A percentile compares a stretch with the other conserved stretches of the same genome.
Evolutionary conservation across 257 asterid genomes (phyloP).

Genomic region (Osmanthus fragrans): DNA sequence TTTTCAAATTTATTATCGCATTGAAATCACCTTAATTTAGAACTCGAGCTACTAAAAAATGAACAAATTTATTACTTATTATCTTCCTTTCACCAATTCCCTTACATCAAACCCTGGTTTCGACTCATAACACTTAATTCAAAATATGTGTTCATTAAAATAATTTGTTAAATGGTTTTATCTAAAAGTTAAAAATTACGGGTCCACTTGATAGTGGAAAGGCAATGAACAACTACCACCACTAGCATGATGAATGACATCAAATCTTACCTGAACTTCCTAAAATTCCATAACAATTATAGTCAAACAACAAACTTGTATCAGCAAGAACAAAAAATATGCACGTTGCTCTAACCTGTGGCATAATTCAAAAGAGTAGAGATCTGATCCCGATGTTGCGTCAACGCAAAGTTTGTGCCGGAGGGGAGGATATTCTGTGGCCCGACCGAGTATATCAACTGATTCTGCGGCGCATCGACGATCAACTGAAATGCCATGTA

Average conservation of each 20-base stretch:
- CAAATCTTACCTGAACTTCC: slow-evolving; percentile 5
- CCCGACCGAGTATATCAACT: slow-evolving; percentile 70
- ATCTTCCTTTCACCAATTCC: too few relatives aligned
- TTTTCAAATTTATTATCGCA: too few relatives aligned
- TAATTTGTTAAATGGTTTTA: background rate
- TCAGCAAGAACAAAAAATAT: background rate
- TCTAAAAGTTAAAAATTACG: background rate
- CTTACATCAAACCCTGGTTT: too few relatives aligned
- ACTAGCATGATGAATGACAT: slow-evolving; percentile 10
- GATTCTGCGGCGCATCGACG: slow-evolving; percentile 38
- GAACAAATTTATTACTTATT: too few relatives aligned
- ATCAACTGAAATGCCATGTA: slow-evolving; percentile 61
- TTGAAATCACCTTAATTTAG: too few relatives aligned
- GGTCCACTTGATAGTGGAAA: background rate
- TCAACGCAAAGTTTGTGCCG: slow-evolving; percentile 27
- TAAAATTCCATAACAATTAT: background rate
- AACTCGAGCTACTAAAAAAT: too few relatives aligned
- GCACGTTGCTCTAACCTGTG: slow-evolving; percentile 50
- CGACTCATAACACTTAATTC: too few relatives aligned
- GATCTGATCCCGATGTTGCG: slow-evolving; percentile 45
- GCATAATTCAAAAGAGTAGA: slow-evolving; percentile 52
- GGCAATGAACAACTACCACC: background rate
- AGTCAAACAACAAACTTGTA: background rate
- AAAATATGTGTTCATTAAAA: too few relatives aligned
- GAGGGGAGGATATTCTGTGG: slow-evolving; percentile 43